Base-by-base conservation (phyloP, 2,329 filamentous ascomycete species). In the Penicillium sp. region DNA sequence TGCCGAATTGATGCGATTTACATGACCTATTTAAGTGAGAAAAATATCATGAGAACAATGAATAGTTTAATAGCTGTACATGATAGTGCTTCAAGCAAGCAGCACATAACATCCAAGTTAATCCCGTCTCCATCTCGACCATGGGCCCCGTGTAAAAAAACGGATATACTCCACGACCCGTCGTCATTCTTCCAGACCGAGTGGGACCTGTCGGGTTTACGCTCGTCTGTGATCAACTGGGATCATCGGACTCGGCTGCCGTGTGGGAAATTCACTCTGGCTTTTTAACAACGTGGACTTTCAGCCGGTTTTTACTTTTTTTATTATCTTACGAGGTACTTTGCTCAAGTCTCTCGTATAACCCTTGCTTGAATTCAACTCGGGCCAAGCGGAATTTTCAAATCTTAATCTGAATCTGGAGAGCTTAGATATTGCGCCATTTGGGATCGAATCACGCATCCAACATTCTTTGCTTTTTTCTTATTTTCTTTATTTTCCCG, bases 141-240 rank as follows among this genome's bases (percentile, higher is more conserved):
- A 33, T 33, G 32, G 45, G 19, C 31, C 7, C 32, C 46, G 31
- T 44, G 19, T 26, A 8, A 34, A 37, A 37, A n/a, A 47, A 19
- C 45, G 31, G 44, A 46, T 40, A 35, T 41, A 51, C 57, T 58
- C 58, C 59, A 61, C 59, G 54, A 43, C 51, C 47, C 51, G 49
- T 58, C 61, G 60, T 64, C 60, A 56, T 59, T 48, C 57, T 56
- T 64, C 61, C 61, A 64, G 59, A 56, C 61, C 57, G 42, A 47
- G 52, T 49, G 33, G 56, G 52, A 57, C 59, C 51, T 29, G 49
- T 48, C 45, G 55, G 53, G 56, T 57, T 53, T 33, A 43, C 44
- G 49, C 48, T 31, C 32, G 35, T 17, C 19, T 17, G 45, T 45
- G 51, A 51, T 51, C 47, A 31, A 31, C 48, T 55, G 53, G 54